Percentiles rank a stretch among this genome's conserved stretches.
phyloP scores from a whole-genome alignment of 306 rosid species.

The Calophaca sinica region DNA sequence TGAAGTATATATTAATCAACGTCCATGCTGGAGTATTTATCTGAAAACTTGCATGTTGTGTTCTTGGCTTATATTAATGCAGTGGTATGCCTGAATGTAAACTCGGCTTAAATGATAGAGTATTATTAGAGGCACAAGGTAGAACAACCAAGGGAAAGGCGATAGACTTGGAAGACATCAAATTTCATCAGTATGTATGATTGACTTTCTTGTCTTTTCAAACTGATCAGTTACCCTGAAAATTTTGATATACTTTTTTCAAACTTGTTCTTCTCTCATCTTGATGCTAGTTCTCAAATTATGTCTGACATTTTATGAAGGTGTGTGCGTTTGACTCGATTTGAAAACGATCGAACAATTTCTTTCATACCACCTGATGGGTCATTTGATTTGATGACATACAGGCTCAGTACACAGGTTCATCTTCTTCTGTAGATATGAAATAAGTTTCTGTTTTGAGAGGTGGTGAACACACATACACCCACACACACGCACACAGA shows the following conservation, averaged over 20 bases:
- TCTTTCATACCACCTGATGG: slow-evolving; percentile 99
- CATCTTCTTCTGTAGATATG: slow-evolving; percentile 45
- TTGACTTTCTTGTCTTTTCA: slow-evolving; percentile 44
- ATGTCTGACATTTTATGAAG: slow-evolving; percentile 60
- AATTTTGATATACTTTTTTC: slow-evolving; percentile 31
- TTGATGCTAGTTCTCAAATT: slow-evolving; percentile 44
- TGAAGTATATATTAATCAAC: slow-evolving; percentile 31
- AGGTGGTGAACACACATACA: not conserved
- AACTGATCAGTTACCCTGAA: slow-evolving; percentile 24
- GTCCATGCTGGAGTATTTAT: slow-evolving; percentile 37
- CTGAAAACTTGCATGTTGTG: slow-evolving; percentile 33
- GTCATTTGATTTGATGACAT: slow-evolving; percentile 95
- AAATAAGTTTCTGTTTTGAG: slow-evolving; percentile 30
- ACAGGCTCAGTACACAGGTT: slow-evolving; percentile 96
- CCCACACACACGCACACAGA: not conserved
- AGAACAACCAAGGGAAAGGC: slow-evolving; percentile 87
- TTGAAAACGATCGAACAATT: slow-evolving; percentile 97
- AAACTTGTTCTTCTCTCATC: slow-evolving; percentile 10
- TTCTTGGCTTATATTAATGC: slow-evolving; percentile 52
- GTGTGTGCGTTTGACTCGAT: slow-evolving; percentile 99
- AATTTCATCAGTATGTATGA: slow-evolving; percentile 92
- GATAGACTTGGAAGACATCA: slow-evolving; percentile 96
- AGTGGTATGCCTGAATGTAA: slow-evolving; percentile 99
- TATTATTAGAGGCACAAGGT: slow-evolving; percentile 85
- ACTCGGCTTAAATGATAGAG: slow-evolving; percentile 95